Conservation (phyloP, 768 basidiomycete genomes). For the Pisolithus albus region DNA sequence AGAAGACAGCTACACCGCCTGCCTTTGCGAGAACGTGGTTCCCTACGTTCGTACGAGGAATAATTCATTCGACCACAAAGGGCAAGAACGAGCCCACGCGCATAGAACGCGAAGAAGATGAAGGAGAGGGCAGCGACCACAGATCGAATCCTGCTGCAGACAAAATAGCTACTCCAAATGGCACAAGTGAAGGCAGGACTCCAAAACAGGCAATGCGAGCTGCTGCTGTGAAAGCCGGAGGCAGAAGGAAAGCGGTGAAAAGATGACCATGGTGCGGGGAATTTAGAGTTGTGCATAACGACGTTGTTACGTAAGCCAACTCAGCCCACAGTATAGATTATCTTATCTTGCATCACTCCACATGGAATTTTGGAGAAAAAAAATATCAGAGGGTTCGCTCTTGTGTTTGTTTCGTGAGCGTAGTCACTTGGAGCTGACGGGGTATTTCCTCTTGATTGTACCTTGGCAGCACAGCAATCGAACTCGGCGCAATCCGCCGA, state of each 20-base stretch:
- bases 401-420: no score
- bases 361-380: no score
- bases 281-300: constrained; percentile 8
- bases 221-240: constrained; percentile 50
- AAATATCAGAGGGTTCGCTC: no score
- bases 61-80: not conserved
- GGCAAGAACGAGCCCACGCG: constrained; percentile 10
- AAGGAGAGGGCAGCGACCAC: constrained; percentile 12
- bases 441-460: no score
- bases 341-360: no score
- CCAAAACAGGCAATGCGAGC: constrained; percentile 24
- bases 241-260: constrained; percentile 51
- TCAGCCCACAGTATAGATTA: no score
- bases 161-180: constrained; percentile 13
- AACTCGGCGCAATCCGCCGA: no score
- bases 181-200: constrained; percentile 17
- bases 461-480: no score
- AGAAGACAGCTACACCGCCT: constrained; percentile 51
- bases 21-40: constrained; percentile 67
- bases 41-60: constrained; percentile 34
- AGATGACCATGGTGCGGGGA: constrained; percentile 9
- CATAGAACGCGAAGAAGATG: constrained; percentile 13
- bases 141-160: not conserved
- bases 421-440: no score
- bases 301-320: not conserved